These are phyloP conservation scores for Candida nitratophila DNA, from an alignment of 805 yeast species.

Conservation along the genomic window DNA sequence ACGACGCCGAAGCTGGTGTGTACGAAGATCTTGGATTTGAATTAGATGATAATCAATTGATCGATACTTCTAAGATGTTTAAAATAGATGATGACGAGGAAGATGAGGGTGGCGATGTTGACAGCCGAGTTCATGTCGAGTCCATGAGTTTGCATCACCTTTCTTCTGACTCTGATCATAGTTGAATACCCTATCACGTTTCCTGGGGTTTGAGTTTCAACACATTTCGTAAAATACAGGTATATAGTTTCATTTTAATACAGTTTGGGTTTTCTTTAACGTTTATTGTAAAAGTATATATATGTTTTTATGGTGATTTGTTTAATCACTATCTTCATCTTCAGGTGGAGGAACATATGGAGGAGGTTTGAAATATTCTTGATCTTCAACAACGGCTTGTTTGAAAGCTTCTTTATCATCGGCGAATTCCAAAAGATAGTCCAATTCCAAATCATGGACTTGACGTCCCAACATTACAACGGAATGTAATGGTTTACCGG, in stretches of 20 bases:
- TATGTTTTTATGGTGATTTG: no score
- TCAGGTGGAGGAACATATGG: constrained; percentile 25
- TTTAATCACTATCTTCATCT: background rate
- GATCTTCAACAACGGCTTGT: constrained; percentile 44
- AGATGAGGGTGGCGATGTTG: no score
- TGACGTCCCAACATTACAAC: constrained; percentile 86
- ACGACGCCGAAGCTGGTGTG: background rate
- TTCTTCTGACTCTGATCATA: no score
- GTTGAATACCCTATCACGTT: no score
- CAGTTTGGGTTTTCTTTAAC: no score
- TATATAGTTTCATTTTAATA: no score
- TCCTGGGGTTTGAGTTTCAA: no score
- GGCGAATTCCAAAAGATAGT: constrained; percentile 72
- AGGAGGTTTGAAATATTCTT: constrained; percentile 68
- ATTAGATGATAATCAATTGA: background rate
- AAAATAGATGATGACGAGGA: background rate
- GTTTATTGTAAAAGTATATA: no score
- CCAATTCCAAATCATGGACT: constrained; percentile 89
- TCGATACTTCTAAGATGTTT: background rate
- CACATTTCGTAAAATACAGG: no score
- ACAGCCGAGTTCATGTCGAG: no score
- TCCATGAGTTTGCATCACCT: no score
- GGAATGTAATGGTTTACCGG: constrained; percentile 94
- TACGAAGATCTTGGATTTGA: background rate
- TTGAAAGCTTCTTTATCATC: constrained; percentile 49